Base-by-base conservation (phyloP, 2,329 filamentous ascomycete genomes). In the Fonsecaea erecta region DNA sequence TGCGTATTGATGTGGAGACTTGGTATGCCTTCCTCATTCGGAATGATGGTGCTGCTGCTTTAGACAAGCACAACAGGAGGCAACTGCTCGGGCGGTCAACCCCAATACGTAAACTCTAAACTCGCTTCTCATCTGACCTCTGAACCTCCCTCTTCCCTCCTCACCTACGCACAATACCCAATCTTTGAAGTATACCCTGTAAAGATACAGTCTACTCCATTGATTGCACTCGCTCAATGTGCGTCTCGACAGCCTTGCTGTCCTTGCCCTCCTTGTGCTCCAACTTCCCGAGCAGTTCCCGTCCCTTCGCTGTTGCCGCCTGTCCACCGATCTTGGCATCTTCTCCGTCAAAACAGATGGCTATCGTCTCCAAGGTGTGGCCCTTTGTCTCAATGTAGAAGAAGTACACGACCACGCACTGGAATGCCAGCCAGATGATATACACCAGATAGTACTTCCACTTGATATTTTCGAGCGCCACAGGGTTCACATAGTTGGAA, bases 351-450 rank as follows among this genome's bases (percentile, higher is more conserved):
- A 73, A 73, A 35, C 64, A 64, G 9, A 67, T 63, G 4, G 73
- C 70, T 28, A 75, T 75, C 21, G 74, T 71, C 68, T 78, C 75
- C 52, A 78, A 60, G 64, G 74, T 75, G 32, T 69, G 55, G 61
- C 76, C 67, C 69, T 77, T 64, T 3, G 76, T 78, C 68, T 79
- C 77, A 1, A 77, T 52, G 71, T 70, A 65, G 71, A 73, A 69
- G 67, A 75, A 74, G 60, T 74, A 75, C 66, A 77, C 70, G 61
- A 77, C 67, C 65, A 75, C 32, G 63, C 77, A 60, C 65, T 75
- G 46, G 66, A 77, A 35, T 70, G 77, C 73, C 16, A 73, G 71
- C 58, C 72, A 71, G 12, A 71, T 63, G 52, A 65, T 67, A 58
- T 73, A 74, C 21, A 68, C 65, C 51, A 73, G 72, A 34, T 74